Percentiles rank a stretch among this genome's conserved stretches.
Evolutionary conservation across 2,329 filamentous ascomycete species (phyloP).

Genomic region (Penicillium sp.): DNA sequence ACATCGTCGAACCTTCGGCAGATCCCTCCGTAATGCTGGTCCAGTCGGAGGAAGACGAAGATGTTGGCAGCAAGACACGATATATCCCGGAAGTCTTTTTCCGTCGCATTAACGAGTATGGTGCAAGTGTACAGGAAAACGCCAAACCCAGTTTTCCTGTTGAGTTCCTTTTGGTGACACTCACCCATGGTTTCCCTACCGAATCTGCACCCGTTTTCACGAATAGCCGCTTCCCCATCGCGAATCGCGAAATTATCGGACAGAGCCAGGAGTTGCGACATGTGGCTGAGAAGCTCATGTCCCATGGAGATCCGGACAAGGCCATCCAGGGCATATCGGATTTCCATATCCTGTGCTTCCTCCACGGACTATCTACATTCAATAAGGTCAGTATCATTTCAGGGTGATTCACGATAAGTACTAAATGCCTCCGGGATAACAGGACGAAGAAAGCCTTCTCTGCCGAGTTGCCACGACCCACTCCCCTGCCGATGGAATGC

Average conservation of each 20-base stretch:
- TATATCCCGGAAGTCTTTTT: slow-evolving; percentile 99
- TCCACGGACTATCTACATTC: slow-evolving; percentile 77
- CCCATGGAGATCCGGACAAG: slow-evolving; percentile 61
- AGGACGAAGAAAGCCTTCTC: slow-evolving; percentile 88
- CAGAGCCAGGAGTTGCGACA: slow-evolving; percentile 76
- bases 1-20: slow-evolving; percentile 92
- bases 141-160: slow-evolving; percentile 95
- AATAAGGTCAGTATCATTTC: slow-evolving; percentile 66
- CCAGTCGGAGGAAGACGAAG: slow-evolving; percentile 83
- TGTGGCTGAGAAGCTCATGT: slow-evolving; percentile 68
- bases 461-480: slow-evolving; percentile 81
- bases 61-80: slow-evolving; percentile 65
- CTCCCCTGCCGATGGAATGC: slow-evolving; percentile 76
- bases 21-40: slow-evolving; percentile 94
- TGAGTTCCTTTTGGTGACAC: slow-evolving; percentile 91
- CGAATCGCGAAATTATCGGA: slow-evolving; percentile 85
- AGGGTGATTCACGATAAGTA: slow-evolving; percentile 1
- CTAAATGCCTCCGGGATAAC: slow-evolving; percentile 12
- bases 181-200: slow-evolving; percentile 94
- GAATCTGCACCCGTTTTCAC: slow-evolving; percentile 75
- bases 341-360: slow-evolving; percentile 89
- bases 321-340: slow-evolving; percentile 75
- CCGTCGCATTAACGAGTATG: slow-evolving; percentile 92
- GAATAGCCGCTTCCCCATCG: slow-evolving; percentile 74
- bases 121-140: slow-evolving; percentile 93